phyloP scores from a whole-genome alignment of 805 yeast genomes.

The Myxozyma mucilagina region DNA sequence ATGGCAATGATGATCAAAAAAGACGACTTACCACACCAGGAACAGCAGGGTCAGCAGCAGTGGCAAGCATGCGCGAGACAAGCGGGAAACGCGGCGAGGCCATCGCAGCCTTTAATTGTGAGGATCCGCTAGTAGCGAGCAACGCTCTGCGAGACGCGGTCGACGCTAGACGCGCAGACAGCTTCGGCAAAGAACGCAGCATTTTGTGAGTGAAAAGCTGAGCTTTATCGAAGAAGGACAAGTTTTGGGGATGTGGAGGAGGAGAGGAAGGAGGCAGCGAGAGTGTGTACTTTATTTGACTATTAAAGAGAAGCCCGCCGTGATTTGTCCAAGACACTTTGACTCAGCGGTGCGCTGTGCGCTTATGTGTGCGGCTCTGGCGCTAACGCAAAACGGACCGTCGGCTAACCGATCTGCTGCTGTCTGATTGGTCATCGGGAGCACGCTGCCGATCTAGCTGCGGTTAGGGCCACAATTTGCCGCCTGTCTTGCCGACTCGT shows the following conservation, averaged over 20 bases:
- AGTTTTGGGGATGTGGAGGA: neutral
- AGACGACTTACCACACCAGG: constrained; percentile 26
- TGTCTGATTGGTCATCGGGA: constrained; percentile 22
- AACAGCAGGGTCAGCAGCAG: constrained; percentile 20
- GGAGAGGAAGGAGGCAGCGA: neutral
- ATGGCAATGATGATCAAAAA: neutral
- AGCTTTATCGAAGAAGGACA: neutral
- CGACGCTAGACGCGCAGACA: constrained; percentile 24
- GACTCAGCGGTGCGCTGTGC: neutral
- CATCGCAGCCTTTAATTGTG: constrained; percentile 2
- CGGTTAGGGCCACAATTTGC: neutral
- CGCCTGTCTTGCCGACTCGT: constrained; percentile 6
- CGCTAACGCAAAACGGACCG: neutral
- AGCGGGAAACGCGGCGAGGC: constrained; percentile 16
- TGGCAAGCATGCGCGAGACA: constrained; percentile 24
- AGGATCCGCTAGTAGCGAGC: neutral
- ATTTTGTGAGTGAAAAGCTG: constrained; percentile 8
- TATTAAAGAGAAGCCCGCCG: constrained; percentile 3
- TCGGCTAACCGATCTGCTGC: constrained; percentile 6
- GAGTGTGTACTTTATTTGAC: neutral
- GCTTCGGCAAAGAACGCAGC: constrained; percentile 30
- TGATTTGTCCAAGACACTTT: neutral
- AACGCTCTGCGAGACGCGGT: constrained; percentile 22
- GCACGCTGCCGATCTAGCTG: constrained; percentile 12
- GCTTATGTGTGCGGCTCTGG: constrained; percentile 8